Conservation (phyloP, 176 grass and related monocot genomes). For the Typha latifolia region DNA sequence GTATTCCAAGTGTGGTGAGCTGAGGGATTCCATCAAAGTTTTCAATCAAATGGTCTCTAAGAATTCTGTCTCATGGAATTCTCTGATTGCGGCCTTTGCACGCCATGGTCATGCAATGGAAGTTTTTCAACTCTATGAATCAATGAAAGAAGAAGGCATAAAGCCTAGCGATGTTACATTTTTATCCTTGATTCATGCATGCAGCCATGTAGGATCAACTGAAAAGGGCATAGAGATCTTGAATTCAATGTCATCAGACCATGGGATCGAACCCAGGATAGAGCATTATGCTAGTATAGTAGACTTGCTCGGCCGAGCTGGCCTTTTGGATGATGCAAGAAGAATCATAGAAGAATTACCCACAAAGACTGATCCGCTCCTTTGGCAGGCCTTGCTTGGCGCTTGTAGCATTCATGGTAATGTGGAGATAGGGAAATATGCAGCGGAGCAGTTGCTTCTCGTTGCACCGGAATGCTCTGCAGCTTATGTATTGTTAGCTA, state of each 20-base stretch:
- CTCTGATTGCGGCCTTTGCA: conserved; percentile 58
- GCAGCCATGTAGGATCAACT: conserved; percentile 65
- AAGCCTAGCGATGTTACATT: conserved; percentile 73
- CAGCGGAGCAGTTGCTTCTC: conserved; percentile 48
- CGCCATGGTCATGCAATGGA: conserved; percentile 55
- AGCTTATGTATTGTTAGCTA: conserved; percentile 66
- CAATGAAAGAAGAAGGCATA: conserved; percentile 48
- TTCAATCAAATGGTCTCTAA: conserved; percentile 33
- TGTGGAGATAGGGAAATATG: conserved; percentile 49
- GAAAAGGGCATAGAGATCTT: conserved; percentile 59
- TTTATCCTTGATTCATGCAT: conserved; percentile 68
- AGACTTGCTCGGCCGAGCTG: conserved; percentile 64
- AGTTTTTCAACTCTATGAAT: conserved; percentile 55
- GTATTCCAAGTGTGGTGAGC: conserved; percentile 82
- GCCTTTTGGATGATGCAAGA: conserved; percentile 48
- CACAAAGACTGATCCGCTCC: conserved; percentile 28
- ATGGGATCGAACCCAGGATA: conserved; percentile 44
- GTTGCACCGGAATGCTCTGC: conserved; percentile 37
- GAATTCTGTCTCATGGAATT: conserved; percentile 82
- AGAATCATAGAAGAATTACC: conserved; percentile 59
- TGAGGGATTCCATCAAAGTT: conserved; percentile 43
- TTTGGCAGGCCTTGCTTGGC: conserved; percentile 84
- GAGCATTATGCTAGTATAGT: conserved; percentile 83
- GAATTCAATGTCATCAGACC: conserved; percentile 45
- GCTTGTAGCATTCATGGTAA: conserved; percentile 71